Evolutionary conservation across 2,329 filamentous ascomycete species (phyloP).

Genomic region (Calcarisporium arbuscula): DNA sequence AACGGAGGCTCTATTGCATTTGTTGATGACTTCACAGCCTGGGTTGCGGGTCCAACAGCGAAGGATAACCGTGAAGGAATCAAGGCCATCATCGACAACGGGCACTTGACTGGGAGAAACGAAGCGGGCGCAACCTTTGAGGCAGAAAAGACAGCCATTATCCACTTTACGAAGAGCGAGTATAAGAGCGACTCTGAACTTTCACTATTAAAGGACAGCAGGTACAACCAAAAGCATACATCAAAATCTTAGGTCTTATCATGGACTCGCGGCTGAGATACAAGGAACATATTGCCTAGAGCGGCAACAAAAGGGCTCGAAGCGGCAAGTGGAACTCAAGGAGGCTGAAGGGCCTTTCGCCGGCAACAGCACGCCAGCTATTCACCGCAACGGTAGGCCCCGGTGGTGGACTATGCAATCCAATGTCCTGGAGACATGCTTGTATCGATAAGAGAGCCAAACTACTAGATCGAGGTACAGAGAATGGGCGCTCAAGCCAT

Average conservation of each 20-base stretch:
- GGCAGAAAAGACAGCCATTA: conserved; percentile 18
- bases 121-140: conserved; percentile 18
- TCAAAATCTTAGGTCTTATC: conserved; percentile 8
- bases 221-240: background rate
- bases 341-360: conserved; percentile 6
- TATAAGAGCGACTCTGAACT: background rate
- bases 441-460: too few species aligned
- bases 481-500: too few species aligned
- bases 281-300: conserved; percentile 8
- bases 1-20: conserved; percentile 7
- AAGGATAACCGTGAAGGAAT: conserved; percentile 16
- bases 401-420: too few species aligned
- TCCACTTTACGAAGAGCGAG: conserved; percentile 13
- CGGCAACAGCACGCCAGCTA: conserved; percentile 2
- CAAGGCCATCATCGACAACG: conserved; percentile 16
- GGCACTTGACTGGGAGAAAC: too few species aligned
- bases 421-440: too few species aligned
- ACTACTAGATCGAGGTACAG: too few species aligned
- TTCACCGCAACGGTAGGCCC: too few species aligned
- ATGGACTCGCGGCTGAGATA: conserved; percentile 14
- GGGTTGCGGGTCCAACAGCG: conserved; percentile 14
- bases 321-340: conserved; percentile 8
- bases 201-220: conserved; percentile 10
- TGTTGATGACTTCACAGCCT: conserved; percentile 20
- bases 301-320: conserved; percentile 11